Percentiles rank a stretch among this genome's conserved stretches.
Evolutionary conservation across 345 rosid genomes (phyloP).

Genomic region (Moringa oleifera): DNA sequence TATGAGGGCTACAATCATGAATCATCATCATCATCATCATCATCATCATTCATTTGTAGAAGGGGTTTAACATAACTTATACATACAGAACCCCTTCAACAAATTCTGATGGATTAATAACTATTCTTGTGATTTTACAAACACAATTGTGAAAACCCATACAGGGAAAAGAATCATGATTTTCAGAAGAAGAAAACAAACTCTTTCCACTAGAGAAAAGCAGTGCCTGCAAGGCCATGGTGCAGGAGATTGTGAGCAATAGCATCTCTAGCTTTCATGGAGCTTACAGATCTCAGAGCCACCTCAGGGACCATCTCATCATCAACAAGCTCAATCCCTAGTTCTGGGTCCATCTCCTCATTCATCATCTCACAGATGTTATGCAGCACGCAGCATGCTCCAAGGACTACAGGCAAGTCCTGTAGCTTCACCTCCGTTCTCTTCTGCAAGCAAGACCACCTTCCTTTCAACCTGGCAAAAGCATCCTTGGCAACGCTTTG

Average conservation of each 20-base stretch:
- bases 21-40: too few species aligned
- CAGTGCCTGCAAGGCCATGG: constrained; percentile 70
- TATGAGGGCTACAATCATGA: too few species aligned
- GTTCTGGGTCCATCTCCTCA: constrained; percentile 45
- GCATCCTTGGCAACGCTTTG: constrained; percentile 58
- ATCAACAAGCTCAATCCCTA: constrained; percentile 46
- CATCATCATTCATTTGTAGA: too few species aligned
- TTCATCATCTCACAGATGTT: constrained; percentile 62
- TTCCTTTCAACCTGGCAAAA: constrained; percentile 60
- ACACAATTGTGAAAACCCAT: not conserved
- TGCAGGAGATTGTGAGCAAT: constrained; percentile 75
- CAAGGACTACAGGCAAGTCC: constrained; percentile 72
- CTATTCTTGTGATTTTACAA: not conserved
- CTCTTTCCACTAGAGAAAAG: constrained; percentile 30
- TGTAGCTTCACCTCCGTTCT: constrained; percentile 72
- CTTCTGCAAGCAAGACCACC: constrained; percentile 81
- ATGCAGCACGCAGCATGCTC: constrained; percentile 78
- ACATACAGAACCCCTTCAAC: too few species aligned
- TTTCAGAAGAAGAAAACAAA: too few species aligned
- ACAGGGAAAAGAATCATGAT: too few species aligned
- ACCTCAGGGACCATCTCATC: constrained; percentile 69
- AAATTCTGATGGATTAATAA: too few species aligned
- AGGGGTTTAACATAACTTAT: too few species aligned
- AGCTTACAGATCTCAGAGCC: constrained; percentile 38
- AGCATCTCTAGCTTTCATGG: constrained; percentile 62